Conservation (phyloP, 192 early-diverging fungal genomes). For the Backusella psychrophila region DNA sequence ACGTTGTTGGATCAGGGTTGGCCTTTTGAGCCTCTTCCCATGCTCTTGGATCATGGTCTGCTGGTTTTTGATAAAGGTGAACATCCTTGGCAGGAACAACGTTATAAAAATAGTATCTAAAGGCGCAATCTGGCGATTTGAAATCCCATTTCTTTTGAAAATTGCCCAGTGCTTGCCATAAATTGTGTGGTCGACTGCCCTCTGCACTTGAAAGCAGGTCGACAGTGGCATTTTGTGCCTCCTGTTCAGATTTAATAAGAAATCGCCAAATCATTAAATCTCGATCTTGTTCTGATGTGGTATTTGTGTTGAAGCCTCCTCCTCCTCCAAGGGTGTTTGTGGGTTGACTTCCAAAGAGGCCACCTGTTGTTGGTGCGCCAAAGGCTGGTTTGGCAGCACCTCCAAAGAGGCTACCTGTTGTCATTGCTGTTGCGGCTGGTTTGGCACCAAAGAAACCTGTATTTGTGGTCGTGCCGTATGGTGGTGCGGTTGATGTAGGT, state of each 20-base stretch:
- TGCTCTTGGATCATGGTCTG: conserved; percentile 62
- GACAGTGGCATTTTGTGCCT: conserved; percentile 41
- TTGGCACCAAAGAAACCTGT: background rate
- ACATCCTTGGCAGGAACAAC: conserved; percentile 85
- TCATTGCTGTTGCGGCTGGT: background rate
- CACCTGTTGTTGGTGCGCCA: background rate
- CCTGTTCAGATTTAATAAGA: conserved; percentile 32
- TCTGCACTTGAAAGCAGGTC: conserved; percentile 24
- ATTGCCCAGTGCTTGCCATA: conserved; percentile 63
- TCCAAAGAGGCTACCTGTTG: background rate
- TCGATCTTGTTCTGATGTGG: conserved; percentile 16
- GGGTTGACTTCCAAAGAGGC: background rate
- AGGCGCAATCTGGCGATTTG: conserved; percentile 70
- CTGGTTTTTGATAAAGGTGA: conserved; percentile 67
- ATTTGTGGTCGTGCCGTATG: background rate
- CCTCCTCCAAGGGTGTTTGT: background rate
- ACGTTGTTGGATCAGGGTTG: conserved; percentile 89
- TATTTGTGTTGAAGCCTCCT: conserved; percentile 11
- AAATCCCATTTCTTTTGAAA: conserved; percentile 83
- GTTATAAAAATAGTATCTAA: conserved; percentile 97
- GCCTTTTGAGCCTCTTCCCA: conserved; percentile 83
- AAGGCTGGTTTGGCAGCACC: background rate
- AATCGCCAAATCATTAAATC: conserved; percentile 30
- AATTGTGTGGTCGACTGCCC: conserved; percentile 30
- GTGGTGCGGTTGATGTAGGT: background rate